phyloP scores from a whole-genome alignment of 2,329 filamentous ascomycete species.

The Paramyrothecium sp. region DNA sequence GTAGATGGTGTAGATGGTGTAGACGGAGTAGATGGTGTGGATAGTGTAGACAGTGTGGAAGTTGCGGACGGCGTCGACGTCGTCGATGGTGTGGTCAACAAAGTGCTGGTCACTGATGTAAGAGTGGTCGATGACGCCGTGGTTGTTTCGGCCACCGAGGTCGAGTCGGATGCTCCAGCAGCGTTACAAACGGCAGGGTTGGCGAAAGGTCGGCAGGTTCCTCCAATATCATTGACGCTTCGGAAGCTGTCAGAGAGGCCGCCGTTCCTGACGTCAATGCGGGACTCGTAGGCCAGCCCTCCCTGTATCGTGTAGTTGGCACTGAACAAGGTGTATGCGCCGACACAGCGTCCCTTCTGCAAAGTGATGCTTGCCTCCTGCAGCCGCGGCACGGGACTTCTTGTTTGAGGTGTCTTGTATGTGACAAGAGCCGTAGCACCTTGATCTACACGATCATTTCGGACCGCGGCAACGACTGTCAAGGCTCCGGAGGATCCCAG shows the following conservation, averaged over 20 bases:
- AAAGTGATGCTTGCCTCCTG: conserved; percentile 36
- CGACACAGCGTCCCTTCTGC: conserved; percentile 41
- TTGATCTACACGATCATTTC: conserved; percentile 42
- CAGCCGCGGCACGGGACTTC: conserved; percentile 41
- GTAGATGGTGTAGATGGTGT: neutral
- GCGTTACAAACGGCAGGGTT: conserved; percentile 27
- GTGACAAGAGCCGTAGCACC: conserved; percentile 41
- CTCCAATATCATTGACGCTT: conserved; percentile 39
- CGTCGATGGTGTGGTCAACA: neutral
- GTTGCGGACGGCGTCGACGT: neutral
- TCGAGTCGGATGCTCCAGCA: conserved; percentile 11
- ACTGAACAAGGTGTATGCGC: conserved; percentile 47
- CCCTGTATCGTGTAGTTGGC: conserved; percentile 42
- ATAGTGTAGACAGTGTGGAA: neutral
- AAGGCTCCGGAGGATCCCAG: conserved; percentile 38
- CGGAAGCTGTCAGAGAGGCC: conserved; percentile 47
- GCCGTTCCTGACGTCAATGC: conserved; percentile 43
- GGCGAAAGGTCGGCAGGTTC: conserved; percentile 40
- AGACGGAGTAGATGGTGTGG: neutral
- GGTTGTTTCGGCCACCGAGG: conserved; percentile 5
- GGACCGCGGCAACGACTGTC: conserved; percentile 46
- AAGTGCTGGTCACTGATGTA: neutral
- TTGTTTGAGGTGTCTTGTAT: conserved; percentile 39
- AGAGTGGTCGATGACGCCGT: conserved; percentile 5
- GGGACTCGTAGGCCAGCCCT: conserved; percentile 40